A percentile compares a stretch with the other conserved stretches of the same genome.
phyloP scores from a whole-genome alignment of 192 early-diverging fungal genomes.

The Piromyces finnis region DNA sequence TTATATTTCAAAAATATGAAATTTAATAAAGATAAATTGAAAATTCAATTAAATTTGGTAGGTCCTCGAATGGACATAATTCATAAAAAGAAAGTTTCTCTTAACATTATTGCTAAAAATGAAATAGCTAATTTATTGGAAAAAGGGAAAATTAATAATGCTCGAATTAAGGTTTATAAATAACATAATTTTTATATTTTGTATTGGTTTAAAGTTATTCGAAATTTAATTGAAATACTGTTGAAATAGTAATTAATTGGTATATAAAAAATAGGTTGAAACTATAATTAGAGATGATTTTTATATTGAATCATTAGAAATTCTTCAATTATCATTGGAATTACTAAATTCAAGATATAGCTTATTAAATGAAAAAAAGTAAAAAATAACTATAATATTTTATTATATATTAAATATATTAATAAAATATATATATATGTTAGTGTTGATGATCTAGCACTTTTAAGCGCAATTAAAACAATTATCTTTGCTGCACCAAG shows the following conservation, averaged over 20 bases:
- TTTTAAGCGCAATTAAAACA: neutral
- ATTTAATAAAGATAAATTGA: neutral
- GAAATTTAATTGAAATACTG: no score
- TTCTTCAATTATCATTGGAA: constrained; percentile 81
- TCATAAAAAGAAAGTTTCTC: neutral
- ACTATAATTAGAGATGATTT: constrained; percentile 91
- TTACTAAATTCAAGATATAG: constrained; percentile 17
- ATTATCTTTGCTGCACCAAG: neutral
- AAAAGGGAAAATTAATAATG: neutral
- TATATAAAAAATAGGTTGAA: constrained; percentile 23
- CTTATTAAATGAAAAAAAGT: neutral
- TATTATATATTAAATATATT: no score
- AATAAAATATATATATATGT: no score
- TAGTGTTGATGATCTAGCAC: neutral
- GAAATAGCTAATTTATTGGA: neutral
- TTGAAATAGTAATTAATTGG: no score
- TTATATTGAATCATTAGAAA: constrained; percentile 80
- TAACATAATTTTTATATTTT: no score
- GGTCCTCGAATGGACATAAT: neutral
- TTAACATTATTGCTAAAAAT: neutral
- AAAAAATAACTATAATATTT: no score
- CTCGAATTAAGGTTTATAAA: neutral
- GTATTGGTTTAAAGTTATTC: no score
- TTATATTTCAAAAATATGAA: neutral
- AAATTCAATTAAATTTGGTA: neutral